Percentiles rank a stretch among this genome's conserved stretches.
phyloP scores from a whole-genome alignment of 2,329 filamentous ascomycete genomes.

The Aspergillus ustus region DNA sequence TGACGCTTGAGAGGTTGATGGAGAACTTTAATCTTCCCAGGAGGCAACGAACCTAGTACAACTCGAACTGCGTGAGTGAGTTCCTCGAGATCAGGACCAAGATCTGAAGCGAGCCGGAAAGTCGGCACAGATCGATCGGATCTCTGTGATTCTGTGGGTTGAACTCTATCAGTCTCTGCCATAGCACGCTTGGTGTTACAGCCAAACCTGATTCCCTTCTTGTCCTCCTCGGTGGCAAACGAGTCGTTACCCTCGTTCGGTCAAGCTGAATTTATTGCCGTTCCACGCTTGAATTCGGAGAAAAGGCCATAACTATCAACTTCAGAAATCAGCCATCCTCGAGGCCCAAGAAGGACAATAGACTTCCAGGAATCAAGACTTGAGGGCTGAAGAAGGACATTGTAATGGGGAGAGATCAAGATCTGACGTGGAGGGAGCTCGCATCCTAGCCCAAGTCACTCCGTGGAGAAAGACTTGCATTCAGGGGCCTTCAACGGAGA shows the following conservation, averaged over 20 bases:
- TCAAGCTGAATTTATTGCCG: not conserved
- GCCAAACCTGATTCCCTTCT: not conserved
- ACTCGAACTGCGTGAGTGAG: not conserved
- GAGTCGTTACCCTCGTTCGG: not conserved
- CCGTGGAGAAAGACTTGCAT: not conserved
- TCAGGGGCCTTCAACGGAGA: not conserved
- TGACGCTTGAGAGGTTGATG: not conserved
- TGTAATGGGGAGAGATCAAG: not conserved
- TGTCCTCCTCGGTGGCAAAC: not conserved
- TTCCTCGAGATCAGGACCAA: not conserved
- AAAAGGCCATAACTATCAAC: not conserved
- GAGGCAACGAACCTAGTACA: not conserved
- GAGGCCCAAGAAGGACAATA: not conserved
- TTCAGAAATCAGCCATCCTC: not conserved
- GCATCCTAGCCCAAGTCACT: not conserved
- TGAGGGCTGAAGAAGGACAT: not conserved
- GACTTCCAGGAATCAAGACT: not conserved
- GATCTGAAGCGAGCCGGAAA: not conserved
- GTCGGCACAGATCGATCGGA: not conserved
- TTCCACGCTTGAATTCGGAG: not conserved
- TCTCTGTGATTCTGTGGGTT: not conserved
- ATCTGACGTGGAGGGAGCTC: not conserved
- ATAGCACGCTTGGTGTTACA: not conserved
- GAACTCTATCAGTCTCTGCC: not conserved
- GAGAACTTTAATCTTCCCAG: not conserved